phyloP scores from a whole-genome alignment of 495 filamentous ascomycete species.

The Tuber magnatum region DNA sequence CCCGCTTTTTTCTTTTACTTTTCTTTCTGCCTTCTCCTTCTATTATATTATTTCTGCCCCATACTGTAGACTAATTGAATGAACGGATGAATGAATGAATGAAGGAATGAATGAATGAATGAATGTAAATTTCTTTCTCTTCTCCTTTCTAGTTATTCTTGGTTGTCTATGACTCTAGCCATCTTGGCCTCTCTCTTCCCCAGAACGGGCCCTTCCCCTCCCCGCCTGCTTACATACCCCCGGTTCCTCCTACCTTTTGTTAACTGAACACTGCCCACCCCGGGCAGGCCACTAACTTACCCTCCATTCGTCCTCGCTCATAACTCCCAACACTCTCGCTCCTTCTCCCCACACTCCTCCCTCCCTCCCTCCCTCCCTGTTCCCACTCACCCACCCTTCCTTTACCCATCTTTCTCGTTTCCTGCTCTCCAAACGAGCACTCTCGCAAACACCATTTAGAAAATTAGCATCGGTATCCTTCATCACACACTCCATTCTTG shows the following conservation, averaged over 20 bases:
- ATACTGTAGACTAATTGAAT: too few relatives aligned
- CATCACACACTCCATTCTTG: background rate
- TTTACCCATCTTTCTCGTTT: conserved; percentile 5
- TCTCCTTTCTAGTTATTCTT: background rate
- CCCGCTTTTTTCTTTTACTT: background rate
- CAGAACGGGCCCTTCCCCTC: background rate
- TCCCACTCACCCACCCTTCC: conserved; percentile 8
- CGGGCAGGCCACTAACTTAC: background rate
- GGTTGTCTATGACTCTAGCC: background rate
- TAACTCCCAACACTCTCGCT: background rate
- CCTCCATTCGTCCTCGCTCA: conserved; percentile 1
- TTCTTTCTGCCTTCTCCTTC: background rate
- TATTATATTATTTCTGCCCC: background rate
- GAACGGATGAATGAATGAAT: background rate
- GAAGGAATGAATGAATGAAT: background rate
- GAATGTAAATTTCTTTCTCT: background rate
- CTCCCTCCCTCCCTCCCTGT: conserved; percentile 8
- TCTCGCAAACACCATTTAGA: background rate
- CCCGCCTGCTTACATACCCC: conserved; percentile 1
- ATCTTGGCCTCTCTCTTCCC: background rate
- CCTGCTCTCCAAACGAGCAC: background rate
- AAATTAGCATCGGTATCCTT: background rate
- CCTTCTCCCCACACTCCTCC: background rate
- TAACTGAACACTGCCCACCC: background rate
- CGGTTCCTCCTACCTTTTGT: background rate